Conservation (phyloP, 1,284 basidiomycete genomes). For the Moesziomyces parantarcticus region DNA sequence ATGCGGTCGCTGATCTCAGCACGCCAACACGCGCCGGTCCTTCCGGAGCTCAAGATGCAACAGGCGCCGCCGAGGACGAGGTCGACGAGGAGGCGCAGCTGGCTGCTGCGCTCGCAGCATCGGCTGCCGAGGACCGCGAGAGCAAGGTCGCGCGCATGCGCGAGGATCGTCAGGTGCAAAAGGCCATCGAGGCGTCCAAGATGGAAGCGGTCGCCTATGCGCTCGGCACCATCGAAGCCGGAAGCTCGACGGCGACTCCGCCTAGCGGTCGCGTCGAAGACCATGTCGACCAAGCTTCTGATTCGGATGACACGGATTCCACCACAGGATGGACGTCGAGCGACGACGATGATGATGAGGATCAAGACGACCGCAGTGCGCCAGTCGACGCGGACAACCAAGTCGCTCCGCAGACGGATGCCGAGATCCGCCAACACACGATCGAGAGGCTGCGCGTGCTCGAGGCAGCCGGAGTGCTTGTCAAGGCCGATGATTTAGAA, state of each 20-base stretch:
- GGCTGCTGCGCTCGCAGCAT: constrained; percentile 28
- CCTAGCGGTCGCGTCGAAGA: neutral
- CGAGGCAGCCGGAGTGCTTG: constrained; percentile 85
- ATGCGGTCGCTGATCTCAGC: neutral
- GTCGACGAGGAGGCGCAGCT: constrained; percentile 37
- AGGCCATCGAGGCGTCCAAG: constrained; percentile 50
- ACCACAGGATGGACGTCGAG: constrained; percentile 71
- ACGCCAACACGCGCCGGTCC: neutral
- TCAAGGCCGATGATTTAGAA: constrained; percentile 70
- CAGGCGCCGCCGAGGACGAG: constrained; percentile 4
- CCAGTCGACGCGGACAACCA: constrained; percentile 25
- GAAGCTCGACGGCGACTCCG: no score
- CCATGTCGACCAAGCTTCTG: constrained; percentile 50
- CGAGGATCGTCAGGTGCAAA: constrained; percentile 42
- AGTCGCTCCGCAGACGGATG: constrained; percentile 66
- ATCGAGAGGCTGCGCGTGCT: constrained; percentile 82
- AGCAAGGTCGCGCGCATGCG: constrained; percentile 24
- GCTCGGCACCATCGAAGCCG: constrained; percentile 26
- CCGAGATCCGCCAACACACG: constrained; percentile 76
- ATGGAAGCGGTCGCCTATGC: constrained; percentile 45
- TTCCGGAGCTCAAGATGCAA: neutral
- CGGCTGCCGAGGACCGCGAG: constrained; percentile 22
- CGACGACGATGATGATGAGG: constrained; percentile 70
- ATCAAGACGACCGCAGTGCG: constrained; percentile 50
- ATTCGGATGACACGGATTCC: constrained; percentile 63